These are phyloP conservation scores for Eimeria tenella DNA, from an alignment of 169 alveolate genomes.

Conservation along the genomic window DNA sequence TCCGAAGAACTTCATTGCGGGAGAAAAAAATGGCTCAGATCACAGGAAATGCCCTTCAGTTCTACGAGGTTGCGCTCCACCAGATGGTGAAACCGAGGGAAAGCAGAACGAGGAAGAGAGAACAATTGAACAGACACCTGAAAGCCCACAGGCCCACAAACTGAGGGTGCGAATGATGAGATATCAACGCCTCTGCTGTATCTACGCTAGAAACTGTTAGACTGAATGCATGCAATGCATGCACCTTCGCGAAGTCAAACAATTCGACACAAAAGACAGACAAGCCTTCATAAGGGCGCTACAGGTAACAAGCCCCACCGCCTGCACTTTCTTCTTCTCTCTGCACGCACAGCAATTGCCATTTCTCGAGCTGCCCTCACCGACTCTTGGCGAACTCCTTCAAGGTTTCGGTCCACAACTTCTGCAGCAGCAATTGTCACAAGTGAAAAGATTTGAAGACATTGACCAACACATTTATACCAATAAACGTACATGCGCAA, in stretches of 20 bases:
- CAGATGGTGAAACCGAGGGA: conserved; percentile 18
- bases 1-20: neutral
- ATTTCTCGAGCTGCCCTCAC: conserved; percentile 54
- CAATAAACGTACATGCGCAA: neutral
- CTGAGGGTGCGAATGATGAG: neutral
- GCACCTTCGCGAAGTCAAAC: no score
- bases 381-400: neutral
- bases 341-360: conserved; percentile 14
- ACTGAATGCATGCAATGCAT: no score
- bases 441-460: neutral
- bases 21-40: neutral
- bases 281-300: neutral
- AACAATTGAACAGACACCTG: conserved; percentile 50
- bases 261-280: neutral
- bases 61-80: conserved; percentile 27
- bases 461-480: neutral
- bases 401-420: conserved; percentile 14
- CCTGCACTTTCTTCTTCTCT: conserved; percentile 47
- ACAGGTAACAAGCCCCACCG: neutral
- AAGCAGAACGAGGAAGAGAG: conserved; percentile 2
- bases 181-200: no score
- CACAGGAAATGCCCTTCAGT: neutral
- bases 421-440: neutral
- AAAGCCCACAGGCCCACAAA: neutral
- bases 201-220: no score